Evolutionary conservation across 768 basidiomycete species (phyloP).

Genomic region (Candolleomyces efflorescens): DNA sequence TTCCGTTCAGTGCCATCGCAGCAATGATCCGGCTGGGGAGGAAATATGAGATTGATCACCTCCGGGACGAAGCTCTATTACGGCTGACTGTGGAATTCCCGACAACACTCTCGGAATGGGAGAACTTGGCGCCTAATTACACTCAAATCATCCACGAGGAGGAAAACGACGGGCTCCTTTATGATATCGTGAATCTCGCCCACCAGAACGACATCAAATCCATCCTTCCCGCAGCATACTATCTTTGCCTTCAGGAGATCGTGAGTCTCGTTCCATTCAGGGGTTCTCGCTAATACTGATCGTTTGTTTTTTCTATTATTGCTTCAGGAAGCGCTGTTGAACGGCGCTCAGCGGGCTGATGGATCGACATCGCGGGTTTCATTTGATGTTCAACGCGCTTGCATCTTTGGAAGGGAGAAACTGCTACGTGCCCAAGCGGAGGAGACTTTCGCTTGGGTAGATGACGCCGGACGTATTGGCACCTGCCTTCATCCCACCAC

Average conservation of each 20-base stretch:
- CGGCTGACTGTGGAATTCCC: constrained; percentile 9
- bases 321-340: background rate
- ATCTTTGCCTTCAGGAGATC: background rate
- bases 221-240: background rate
- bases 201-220: background rate
- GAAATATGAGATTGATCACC: constrained; percentile 9
- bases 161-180: background rate
- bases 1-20: background rate
- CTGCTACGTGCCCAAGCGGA: background rate
- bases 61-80: constrained; percentile 4
- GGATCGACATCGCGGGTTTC: background rate
- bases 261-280: background rate
- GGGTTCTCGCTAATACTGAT: background rate
- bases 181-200: background rate
- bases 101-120: constrained; percentile 6
- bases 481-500: background rate
- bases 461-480: background rate
- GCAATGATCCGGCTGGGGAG: constrained; percentile 1
- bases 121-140: background rate
- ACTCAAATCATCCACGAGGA: background rate
- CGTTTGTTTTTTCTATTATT: background rate
- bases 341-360: background rate
- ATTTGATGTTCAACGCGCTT: background rate
- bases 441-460: background rate
- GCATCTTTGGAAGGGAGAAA: background rate